A percentile compares a stretch with the other conserved stretches of the same genome.
These are phyloP conservation scores for Globisporangium paddicum DNA, from an alignment of 352 stramenopile species.

Conservation along the genomic window DNA sequence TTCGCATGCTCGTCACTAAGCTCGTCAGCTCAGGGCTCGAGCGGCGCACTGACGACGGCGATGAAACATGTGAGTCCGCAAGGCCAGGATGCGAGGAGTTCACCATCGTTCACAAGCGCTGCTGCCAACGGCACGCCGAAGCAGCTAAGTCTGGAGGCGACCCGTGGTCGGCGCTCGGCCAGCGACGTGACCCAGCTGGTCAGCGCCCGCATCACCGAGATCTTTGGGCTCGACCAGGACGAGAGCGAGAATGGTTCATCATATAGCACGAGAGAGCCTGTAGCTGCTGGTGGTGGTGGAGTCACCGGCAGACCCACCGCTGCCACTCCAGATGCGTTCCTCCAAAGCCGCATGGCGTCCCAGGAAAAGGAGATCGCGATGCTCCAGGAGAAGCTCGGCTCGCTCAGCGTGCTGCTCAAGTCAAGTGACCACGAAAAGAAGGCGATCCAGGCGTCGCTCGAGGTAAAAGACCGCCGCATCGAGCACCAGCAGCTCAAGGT, in stretches of 20 bases:
- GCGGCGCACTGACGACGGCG: background rate
- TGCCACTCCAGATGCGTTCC: slow-evolving; percentile 19
- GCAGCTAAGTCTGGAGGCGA: background rate
- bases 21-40: background rate
- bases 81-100: background rate
- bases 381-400: slow-evolving; percentile 66
- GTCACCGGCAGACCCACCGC: background rate
- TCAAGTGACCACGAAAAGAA: slow-evolving; percentile 63
- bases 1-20: slow-evolving; percentile 22
- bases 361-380: slow-evolving; percentile 69
- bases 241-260: slow-evolving; percentile 1
- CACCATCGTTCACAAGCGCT: slow-evolving; percentile 2
- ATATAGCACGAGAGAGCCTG: background rate
- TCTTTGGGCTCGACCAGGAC: slow-evolving; percentile 14
- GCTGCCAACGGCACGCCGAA: background rate
- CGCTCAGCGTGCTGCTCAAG: slow-evolving; percentile 59
- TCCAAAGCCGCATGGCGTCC: slow-evolving; percentile 55
- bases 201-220: slow-evolving; percentile 12
- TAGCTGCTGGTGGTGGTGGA: background rate
- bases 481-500: slow-evolving; percentile 63
- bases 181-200: slow-evolving; percentile 5
- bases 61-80: background rate
- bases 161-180: background rate
- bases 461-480: slow-evolving; percentile 76
- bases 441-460: slow-evolving; percentile 41